These are phyloP conservation scores for Microascus cirrosus DNA, from an alignment of 2,329 filamentous ascomycete species.

Conservation along the genomic window DNA sequence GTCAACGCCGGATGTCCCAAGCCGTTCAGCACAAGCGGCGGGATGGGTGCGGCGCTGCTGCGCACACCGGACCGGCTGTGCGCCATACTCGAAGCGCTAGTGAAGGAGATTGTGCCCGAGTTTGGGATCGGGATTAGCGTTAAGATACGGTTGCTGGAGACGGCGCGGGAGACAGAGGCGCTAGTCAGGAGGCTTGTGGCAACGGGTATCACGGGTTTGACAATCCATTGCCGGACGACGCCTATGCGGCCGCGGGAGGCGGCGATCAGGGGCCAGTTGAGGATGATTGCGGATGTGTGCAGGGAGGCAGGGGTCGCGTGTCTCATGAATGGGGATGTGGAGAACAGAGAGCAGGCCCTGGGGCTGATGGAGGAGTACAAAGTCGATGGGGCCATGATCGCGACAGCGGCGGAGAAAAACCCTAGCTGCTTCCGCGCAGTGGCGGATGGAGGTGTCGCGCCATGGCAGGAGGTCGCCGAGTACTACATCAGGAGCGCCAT, in stretches of 20 bases:
- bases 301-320: conserved; percentile 80
- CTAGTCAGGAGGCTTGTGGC: conserved; percentile 68
- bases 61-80: conserved; percentile 74
- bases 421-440: conserved; percentile 70
- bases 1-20: conserved; percentile 98
- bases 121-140: conserved; percentile 91
- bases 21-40: conserved; percentile 83
- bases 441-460: conserved; percentile 56
- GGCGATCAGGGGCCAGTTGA: conserved; percentile 75
- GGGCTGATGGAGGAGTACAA: conserved; percentile 64
- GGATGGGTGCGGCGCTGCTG: conserved; percentile 91
- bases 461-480: conserved; percentile 68
- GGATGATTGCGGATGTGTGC: conserved; percentile 74
- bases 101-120: conserved; percentile 63
- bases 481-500: conserved; percentile 65
- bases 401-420: conserved; percentile 83
- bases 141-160: conserved; percentile 84
- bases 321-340: conserved; percentile 91
- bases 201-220: conserved; percentile 87
- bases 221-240: conserved; percentile 90
- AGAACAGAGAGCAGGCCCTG: conserved; percentile 59
- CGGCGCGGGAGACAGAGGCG: conserved; percentile 60
- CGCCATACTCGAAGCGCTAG: conserved; percentile 72
- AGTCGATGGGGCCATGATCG: conserved; percentile 96
- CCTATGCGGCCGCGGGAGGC: conserved; percentile 87